A percentile compares a stretch with the other conserved stretches of the same genome.
These are phyloP conservation scores for Scutellaria baicalensis DNA, from an alignment of 257 asterid genomes.

Conservation along the genomic window DNA sequence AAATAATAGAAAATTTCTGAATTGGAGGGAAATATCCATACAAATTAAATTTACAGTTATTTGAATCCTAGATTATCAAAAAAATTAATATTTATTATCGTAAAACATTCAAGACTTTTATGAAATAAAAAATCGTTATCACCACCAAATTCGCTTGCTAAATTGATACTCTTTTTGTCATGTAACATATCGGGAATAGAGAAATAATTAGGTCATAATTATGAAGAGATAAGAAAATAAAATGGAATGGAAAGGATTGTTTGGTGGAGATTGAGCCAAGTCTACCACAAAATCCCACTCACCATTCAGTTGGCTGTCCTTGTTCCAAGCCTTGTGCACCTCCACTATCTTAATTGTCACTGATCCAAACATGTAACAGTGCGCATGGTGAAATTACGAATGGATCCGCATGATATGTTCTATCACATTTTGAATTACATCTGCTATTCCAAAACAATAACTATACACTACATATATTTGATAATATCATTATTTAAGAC, in stretches of 20 bases:
- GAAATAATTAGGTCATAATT: neutral
- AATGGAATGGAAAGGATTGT: neutral
- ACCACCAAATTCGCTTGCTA: constrained; percentile 15
- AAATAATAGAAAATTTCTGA: too few species aligned
- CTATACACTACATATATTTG: too few species aligned
- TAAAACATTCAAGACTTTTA: too few species aligned
- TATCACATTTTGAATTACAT: too few species aligned
- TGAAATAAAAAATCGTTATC: too few species aligned
- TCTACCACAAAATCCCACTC: constrained; percentile 15
- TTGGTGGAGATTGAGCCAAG: constrained; percentile 27
- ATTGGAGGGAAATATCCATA: too few species aligned
- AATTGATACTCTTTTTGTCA: constrained; percentile 7
- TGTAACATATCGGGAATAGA: constrained; percentile 10
- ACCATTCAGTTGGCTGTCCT: constrained; percentile 31
- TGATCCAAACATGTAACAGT: constrained; percentile 3
- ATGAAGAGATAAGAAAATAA: neutral
- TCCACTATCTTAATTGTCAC: neutral
- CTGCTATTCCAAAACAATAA: too few species aligned
- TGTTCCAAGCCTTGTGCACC: constrained; percentile 13
- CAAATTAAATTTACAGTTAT: too few species aligned
- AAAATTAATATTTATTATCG: too few species aligned
- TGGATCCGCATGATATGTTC: too few species aligned
- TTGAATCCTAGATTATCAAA: too few species aligned
- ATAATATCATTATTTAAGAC: too few species aligned
- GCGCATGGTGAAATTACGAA: constrained; percentile 17